phyloP scores from a whole-genome alignment of 2,329 filamentous ascomycete species.

The Graphilbum sp. region DNA sequence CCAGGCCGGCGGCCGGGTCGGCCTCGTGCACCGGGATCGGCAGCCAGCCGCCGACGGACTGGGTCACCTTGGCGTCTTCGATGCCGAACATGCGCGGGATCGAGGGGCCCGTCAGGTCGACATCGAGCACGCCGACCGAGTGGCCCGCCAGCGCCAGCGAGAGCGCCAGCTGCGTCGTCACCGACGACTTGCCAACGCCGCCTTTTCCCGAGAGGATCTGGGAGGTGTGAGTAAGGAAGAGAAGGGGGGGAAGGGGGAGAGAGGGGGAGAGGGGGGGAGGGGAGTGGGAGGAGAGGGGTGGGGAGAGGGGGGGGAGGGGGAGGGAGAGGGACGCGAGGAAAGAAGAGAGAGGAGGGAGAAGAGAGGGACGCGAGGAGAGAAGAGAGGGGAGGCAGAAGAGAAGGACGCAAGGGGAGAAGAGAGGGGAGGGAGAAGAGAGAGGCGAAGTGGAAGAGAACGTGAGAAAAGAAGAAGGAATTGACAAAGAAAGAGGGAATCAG shows the following conservation, averaged over 20 bases:
- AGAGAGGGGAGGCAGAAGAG: no score
- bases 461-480: not conserved
- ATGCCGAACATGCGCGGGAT: constrained; percentile 91
- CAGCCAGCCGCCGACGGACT: constrained; percentile 82
- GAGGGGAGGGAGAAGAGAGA: no score
- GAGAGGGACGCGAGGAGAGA: no score
- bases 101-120: constrained; percentile 90
- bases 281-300: no score
- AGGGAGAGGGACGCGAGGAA: no score
- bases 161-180: constrained; percentile 91
- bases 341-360: no score
- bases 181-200: constrained; percentile 91
- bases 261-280: no score
- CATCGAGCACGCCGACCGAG: constrained; percentile 86
- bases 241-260: no score
- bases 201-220: constrained; percentile 87
- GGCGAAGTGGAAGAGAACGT: not conserved
- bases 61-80: constrained; percentile 75
- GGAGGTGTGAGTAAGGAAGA: no score
- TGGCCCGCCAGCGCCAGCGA: constrained; percentile 73
- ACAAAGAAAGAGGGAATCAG: no score
- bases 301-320: constrained; percentile 1
- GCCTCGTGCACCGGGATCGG: constrained; percentile 69
- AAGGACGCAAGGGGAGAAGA: no score
- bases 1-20: constrained; percentile 32